phyloP scores from a whole-genome alignment of 1,139 yeast genomes.

The Candida neerlandica region DNA sequence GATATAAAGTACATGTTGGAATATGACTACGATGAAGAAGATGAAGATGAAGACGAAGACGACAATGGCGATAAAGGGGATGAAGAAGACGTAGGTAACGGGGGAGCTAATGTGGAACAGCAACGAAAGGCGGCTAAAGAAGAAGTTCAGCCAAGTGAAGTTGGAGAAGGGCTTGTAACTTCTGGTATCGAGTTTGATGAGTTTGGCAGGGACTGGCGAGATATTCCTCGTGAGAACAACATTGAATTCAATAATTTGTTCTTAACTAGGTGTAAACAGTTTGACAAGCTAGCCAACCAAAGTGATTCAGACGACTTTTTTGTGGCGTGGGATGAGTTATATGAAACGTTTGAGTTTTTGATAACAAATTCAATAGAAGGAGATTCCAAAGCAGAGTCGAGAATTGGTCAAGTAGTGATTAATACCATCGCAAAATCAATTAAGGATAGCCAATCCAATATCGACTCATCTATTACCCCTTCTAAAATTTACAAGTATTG shows the following conservation, averaged over 20 bases:
- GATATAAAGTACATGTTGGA: conserved; percentile 74
- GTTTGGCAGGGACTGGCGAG: conserved; percentile 69
- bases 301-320: conserved; percentile 32
- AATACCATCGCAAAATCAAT: conserved; percentile 57
- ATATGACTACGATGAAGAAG: conserved; percentile 46
- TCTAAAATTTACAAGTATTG: conserved; percentile 52
- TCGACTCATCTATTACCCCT: conserved; percentile 37
- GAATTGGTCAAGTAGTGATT: conserved; percentile 43
- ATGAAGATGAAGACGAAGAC: conserved; percentile 33
- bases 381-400: conserved; percentile 29
- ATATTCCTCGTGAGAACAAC: conserved; percentile 62
- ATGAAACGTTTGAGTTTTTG: conserved; percentile 31
- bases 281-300: conserved; percentile 21
- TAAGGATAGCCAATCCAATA: conserved; percentile 28
- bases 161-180: conserved; percentile 2
- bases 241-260: conserved; percentile 24
- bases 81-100: conserved; percentile 8
- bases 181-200: conserved; percentile 52
- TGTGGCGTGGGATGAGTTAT: conserved; percentile 32
- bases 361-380: conserved; percentile 29
- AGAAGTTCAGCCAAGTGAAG: conserved; percentile 12
- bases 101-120: neutral
- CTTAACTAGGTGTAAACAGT: conserved; percentile 20
- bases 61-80: conserved; percentile 15
- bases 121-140: conserved; percentile 8